A percentile compares a stretch with the other conserved stretches of the same genome.
phyloP scores from a whole-genome alignment of 2,329 filamentous ascomycete genomes.

The Colletotrichum aenigma region DNA sequence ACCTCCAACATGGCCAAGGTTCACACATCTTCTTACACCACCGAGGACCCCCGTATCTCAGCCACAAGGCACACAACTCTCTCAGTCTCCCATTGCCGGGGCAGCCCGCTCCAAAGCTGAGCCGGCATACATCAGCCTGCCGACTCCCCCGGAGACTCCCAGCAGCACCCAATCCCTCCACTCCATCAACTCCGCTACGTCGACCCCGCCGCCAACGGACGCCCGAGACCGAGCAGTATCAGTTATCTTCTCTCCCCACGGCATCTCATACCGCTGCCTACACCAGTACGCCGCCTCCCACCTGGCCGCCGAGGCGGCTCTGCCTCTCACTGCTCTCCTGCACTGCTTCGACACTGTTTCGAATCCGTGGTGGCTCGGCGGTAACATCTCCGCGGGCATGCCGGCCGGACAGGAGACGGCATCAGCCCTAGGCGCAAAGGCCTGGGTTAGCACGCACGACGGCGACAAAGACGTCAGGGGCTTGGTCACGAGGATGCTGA shows the following conservation, averaged over 20 bases:
- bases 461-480: constrained; percentile 62
- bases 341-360: constrained; percentile 66
- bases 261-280: constrained; percentile 58
- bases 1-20: constrained; percentile 39
- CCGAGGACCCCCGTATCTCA: constrained; percentile 27
- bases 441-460: constrained; percentile 68
- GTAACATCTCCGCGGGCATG: constrained; percentile 60
- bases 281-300: constrained; percentile 61
- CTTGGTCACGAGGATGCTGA: constrained; percentile 53
- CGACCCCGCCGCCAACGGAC: constrained; percentile 30
- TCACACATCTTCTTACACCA: constrained; percentile 13
- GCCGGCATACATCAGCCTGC: constrained; percentile 26
- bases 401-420: constrained; percentile 63
- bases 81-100: constrained; percentile 6
- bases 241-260: constrained; percentile 69
- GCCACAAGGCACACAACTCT: constrained; percentile 7
- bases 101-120: constrained; percentile 15
- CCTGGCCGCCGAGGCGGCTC: constrained; percentile 58
- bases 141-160: constrained; percentile 41
- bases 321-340: constrained; percentile 67
- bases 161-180: constrained; percentile 30
- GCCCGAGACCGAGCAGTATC: constrained; percentile 54
- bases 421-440: constrained; percentile 52
- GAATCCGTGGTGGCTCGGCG: constrained; percentile 67
- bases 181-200: constrained; percentile 38